phyloP scores from a whole-genome alignment of 176 grass and related monocot species.

The Secale cereale region DNA sequence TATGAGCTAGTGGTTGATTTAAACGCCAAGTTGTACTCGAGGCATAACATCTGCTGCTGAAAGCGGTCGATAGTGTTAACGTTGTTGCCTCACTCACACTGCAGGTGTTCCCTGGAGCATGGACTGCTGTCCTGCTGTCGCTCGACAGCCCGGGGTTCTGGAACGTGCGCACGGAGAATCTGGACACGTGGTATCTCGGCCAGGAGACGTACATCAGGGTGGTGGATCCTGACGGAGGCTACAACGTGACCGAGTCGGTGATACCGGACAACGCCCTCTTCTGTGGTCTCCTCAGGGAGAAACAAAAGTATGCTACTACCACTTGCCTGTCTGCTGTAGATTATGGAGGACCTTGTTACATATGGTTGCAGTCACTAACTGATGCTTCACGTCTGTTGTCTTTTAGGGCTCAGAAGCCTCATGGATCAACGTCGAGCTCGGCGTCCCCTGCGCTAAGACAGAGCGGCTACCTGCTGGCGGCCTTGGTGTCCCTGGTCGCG shows the following conservation, averaged over 20 bases:
- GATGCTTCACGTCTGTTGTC: not conserved
- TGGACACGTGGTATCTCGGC: slow-evolving; percentile 87
- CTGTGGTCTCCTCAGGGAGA: slow-evolving; percentile 78
- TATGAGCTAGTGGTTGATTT: not conserved
- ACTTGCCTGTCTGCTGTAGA: not conserved
- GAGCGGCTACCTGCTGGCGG: slow-evolving; percentile 24
- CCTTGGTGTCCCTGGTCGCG: slow-evolving; percentile 30
- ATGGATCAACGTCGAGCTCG: slow-evolving; percentile 36
- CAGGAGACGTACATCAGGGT: slow-evolving; percentile 85
- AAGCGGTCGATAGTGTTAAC: not conserved
- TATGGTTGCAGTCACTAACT: not conserved
- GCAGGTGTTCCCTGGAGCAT: slow-evolving; percentile 90
- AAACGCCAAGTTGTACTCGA: not conserved
- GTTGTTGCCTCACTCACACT: not conserved
- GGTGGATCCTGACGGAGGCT: slow-evolving; percentile 52
- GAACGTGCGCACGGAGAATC: slow-evolving; percentile 84
- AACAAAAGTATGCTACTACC: slow-evolving; percentile 58
- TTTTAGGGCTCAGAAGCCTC: slow-evolving; percentile 66
- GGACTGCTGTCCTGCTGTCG: slow-evolving; percentile 81
- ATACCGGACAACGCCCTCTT: slow-evolving; percentile 68
- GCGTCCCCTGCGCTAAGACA: not conserved
- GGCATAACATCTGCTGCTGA: not conserved
- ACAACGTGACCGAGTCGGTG: slow-evolving; percentile 71
- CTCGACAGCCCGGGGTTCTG: slow-evolving; percentile 91
- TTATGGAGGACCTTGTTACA: not conserved